Base-by-base conservation (phyloP, 2,329 filamentous ascomycete genomes). In the Scopulariopsis brevicaulis region DNA sequence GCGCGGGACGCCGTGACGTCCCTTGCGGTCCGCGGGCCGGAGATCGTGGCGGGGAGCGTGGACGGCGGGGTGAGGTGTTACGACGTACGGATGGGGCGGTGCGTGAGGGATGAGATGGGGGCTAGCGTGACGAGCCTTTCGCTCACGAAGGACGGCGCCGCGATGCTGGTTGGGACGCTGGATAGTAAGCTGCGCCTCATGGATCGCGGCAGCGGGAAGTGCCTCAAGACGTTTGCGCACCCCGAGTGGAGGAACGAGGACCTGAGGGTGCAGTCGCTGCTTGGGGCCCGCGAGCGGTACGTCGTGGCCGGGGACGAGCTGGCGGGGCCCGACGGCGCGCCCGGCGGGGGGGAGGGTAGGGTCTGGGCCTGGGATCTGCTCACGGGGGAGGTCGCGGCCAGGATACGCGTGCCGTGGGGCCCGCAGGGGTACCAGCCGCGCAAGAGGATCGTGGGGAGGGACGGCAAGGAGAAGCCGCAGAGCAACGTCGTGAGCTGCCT, bases 361-460 rank as follows among this genome's bases (percentile, higher is more conserved):
- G 71, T 91, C 8, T 85, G 86, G 74, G 89, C 84, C 1, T 97
- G 93, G 93, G 91, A 96, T 72, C 74, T 96, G 22, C 69, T 96
- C 58, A 86, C 80, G 6, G 92, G 90, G 1, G 81, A 84, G 58
- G 68, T 88, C 55, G 76, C 83, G 59, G 82, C 87, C 35, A 82
- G 76, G 62, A 71, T 96, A 6, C 71, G 68, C 40, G 74, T 82
- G 3, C 79, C 81, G 0, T 83, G 80, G 81, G 80, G 80, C 1
- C 78, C 78, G 4, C 65, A 67, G n/a, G 76, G 74, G 3, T 71
- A 71, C 48, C 76, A 76, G 46, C 69, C 69, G 0, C 74, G 71
- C 66, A 83, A 77, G 68, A 80, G 72, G 63, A 74, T 76, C 14
- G 70, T 86, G 15, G 82, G 82, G 0, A 77, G 76, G 60, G 82